Evolutionary conservation across 495 filamentous ascomycete genomes (phyloP).

Genomic region (Xylaria telfairii): DNA sequence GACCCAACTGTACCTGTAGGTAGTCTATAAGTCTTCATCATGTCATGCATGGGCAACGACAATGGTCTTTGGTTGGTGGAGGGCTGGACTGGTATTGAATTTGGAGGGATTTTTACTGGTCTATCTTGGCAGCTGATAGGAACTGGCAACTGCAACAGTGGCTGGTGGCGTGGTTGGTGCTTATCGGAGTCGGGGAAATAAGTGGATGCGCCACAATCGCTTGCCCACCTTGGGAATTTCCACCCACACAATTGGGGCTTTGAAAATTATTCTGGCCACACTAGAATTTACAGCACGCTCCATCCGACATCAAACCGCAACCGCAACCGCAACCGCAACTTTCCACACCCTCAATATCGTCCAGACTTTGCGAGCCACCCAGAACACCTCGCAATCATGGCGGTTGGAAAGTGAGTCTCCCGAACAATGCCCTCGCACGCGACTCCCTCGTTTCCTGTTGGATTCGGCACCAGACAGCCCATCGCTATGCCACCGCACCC

Average conservation of each 20-base stretch:
- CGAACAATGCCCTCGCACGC: conserved; percentile 28
- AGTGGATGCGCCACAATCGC: conserved; percentile 28
- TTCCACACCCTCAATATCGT: conserved; percentile 36
- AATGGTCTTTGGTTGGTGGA: too few species aligned
- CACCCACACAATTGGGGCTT: conserved; percentile 39
- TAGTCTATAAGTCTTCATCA: not conserved
- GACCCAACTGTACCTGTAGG: not conserved
- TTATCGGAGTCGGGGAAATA: conserved; percentile 5
- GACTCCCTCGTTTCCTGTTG: conserved; percentile 24
- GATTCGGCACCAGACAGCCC: conserved; percentile 29
- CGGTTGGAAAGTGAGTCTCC: conserved; percentile 84
- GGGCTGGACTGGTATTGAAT: too few species aligned
- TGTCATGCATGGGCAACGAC: too few species aligned
- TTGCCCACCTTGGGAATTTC: conserved; percentile 30
- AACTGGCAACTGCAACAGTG: not conserved
- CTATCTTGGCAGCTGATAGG: not conserved
- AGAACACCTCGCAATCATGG: conserved; percentile 73
- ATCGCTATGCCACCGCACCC: conserved; percentile 26
- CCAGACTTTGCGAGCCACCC: conserved; percentile 39
- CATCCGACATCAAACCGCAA: conserved; percentile 37
- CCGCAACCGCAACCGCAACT: conserved; percentile 33
- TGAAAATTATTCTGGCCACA: conserved; percentile 41
- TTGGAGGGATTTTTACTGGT: too few species aligned
- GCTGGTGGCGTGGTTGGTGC: conserved; percentile 22
- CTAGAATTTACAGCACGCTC: conserved; percentile 42